Evolutionary conservation across 805 yeast genomes (phyloP).

Genomic region (Wickerhamiella allomyrinae): DNA sequence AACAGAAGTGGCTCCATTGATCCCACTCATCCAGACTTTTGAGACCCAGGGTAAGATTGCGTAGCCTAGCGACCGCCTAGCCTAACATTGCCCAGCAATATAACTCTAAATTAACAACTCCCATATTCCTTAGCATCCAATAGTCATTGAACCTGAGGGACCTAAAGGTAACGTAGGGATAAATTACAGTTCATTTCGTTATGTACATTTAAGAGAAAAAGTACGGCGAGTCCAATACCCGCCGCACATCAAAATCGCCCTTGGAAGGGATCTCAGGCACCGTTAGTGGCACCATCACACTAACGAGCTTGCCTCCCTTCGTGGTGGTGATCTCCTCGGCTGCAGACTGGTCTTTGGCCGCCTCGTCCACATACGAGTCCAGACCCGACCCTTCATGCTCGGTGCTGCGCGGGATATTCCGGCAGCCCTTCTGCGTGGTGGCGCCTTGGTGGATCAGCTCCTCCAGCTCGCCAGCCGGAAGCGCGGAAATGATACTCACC

Average conservation of each 20-base stretch:
- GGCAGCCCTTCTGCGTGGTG: conserved; percentile 7
- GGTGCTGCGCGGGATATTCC: conserved; percentile 15
- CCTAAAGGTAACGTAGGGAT: too few relatives aligned
- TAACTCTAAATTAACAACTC: too few relatives aligned
- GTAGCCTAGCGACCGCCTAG: conserved; percentile 11
- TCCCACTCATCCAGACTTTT: conserved; percentile 59
- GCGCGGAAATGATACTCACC: conserved; percentile 34
- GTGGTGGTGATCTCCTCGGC: conserved; percentile 20
- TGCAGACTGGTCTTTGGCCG: conserved; percentile 16
- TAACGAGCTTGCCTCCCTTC: conserved; percentile 18
- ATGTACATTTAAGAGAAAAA: conserved; percentile 58
- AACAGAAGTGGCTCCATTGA: conserved; percentile 65
- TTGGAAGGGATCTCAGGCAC: conserved; percentile 62
- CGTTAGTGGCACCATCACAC: conserved; percentile 49
- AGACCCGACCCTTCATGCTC: conserved; percentile 24
- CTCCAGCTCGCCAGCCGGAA: conserved; percentile 18
- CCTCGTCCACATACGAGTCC: conserved; percentile 16
- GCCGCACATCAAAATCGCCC: conserved; percentile 72
- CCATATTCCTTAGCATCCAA: too few relatives aligned
- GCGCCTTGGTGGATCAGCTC: conserved; percentile 22
- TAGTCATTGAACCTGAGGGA: too few relatives aligned
- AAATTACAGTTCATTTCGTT: too few relatives aligned
- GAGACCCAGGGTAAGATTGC: conserved; percentile 78
- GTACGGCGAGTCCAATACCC: conserved; percentile 59
- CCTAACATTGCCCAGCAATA: too few relatives aligned